Base-by-base conservation (phyloP, 2,329 filamentous ascomycete genomes). In the Hymenoscyphus albidus region DNA sequence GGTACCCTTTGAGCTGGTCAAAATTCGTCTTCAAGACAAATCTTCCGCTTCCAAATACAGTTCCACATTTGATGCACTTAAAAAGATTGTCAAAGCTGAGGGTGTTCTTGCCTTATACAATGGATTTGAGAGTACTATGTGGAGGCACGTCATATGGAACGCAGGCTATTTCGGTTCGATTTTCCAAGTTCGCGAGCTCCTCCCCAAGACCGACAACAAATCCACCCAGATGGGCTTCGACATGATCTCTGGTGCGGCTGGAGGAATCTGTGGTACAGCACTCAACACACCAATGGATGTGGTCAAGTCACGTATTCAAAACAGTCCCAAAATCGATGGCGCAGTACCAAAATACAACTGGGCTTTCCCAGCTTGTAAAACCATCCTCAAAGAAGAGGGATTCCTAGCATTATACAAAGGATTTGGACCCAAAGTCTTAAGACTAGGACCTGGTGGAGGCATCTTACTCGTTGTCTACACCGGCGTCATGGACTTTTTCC, bases 301-400 rank as follows among this genome's bases (percentile, higher is more conserved):
- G 22, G 93, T 98, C 80, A 99, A 99, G 86, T 96, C 91, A 70
- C 89, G 95, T 69, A 99, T 99, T 71, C 95, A 99, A 80, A 99
- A 99, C 81, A 92, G 87, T 63, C 84, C 91, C 70, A 94, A 91
- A 82, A 81, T 96, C 48, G 77, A 90, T n/a, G 95, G 95, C 5
- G 82, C 85, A 62, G 80, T 87, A 27, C 91, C 91, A 75, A 99
- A 99, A 85, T 99, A 99, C 83, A 97, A 98, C 85, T 99, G 95
- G 95, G 95, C 95, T 39, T 97, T 89, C 86, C 91, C 92, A 58
- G 88, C 92, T 27, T 82, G 97, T 60, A 88, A 85, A 64, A 95
- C 91, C 7, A 92, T 99, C 66, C 88, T 92, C 79, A 92, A 87
- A 80, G 95, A 99, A 80, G 95, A 99, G 79, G 95, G 95, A 5